phyloP scores from a whole-genome alignment of 129 eudicot genomes.

The Flaveria linearis region DNA sequence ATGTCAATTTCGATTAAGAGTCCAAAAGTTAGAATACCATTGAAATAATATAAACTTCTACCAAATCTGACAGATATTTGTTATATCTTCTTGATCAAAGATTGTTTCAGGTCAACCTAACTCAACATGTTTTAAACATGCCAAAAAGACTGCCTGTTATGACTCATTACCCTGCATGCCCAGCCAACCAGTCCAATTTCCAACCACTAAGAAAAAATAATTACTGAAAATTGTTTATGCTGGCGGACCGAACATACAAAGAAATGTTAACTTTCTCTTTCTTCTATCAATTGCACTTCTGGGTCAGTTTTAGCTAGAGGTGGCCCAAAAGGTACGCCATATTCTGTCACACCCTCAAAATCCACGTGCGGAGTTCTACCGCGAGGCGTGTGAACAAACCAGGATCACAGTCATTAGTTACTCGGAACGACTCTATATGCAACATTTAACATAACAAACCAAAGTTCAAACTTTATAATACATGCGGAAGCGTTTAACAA shows the following conservation, averaged over 20 bases:
- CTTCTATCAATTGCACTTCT: constrained; percentile 76
- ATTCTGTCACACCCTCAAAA: too few relatives aligned
- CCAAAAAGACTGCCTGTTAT: neutral
- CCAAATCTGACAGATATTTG: too few relatives aligned
- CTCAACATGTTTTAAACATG: neutral
- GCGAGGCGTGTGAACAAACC: too few relatives aligned
- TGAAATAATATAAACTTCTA: too few relatives aligned
- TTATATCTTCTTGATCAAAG: too few relatives aligned
- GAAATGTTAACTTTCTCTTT: constrained; percentile 74
- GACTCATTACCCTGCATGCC: neutral
- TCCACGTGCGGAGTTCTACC: too few relatives aligned
- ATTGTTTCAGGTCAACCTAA: neutral
- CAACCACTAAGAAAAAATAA: neutral
- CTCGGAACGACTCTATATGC: too few relatives aligned
- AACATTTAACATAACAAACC: too few relatives aligned
- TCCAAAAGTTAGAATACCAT: too few relatives aligned
- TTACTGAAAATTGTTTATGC: neutral
- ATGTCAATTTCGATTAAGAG: neutral
- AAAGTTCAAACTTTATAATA: too few relatives aligned
- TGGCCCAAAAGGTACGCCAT: constrained; percentile 65
- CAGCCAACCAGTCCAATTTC: neutral
- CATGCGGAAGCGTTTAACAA: too few relatives aligned
- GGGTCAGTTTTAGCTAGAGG: constrained; percentile 54
- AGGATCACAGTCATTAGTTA: too few relatives aligned
- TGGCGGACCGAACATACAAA: constrained; percentile 15